These are phyloP conservation scores for Umbelopsis isabellina DNA, from an alignment of 192 early-diverging fungal species.

Conservation along the genomic window DNA sequence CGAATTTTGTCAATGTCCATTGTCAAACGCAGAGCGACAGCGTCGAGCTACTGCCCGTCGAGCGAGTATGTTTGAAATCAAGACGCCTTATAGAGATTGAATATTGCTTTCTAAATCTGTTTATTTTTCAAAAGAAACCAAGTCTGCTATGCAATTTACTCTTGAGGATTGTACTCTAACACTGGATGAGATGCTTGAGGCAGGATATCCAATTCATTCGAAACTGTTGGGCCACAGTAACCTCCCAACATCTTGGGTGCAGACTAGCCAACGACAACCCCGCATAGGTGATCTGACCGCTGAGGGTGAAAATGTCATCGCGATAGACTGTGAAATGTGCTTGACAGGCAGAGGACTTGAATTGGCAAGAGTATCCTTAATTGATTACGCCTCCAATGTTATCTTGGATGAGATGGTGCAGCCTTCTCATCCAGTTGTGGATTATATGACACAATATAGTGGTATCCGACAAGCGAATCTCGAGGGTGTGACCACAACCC, in stretches of 20 bases:
- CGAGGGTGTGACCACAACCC: slow-evolving; percentile 39
- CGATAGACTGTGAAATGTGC: slow-evolving; percentile 65
- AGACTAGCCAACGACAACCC: slow-evolving; percentile 33
- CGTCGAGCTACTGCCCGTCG: slow-evolving; percentile 34
- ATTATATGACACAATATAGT: slow-evolving; percentile 60
- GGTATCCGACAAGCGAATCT: slow-evolving; percentile 55
- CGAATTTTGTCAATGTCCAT: slow-evolving; percentile 43
- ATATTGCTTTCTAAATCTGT: not conserved
- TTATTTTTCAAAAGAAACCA: slow-evolving; percentile 4
- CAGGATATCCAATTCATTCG: slow-evolving; percentile 47
- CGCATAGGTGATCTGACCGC: not conserved
- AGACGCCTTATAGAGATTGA: too few species aligned
- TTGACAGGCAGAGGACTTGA: slow-evolving; percentile 36
- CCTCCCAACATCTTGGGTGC: slow-evolving; percentile 44
- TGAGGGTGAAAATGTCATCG: slow-evolving; percentile 41
- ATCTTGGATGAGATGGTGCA: slow-evolving; percentile 56
- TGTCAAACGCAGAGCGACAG: slow-evolving; percentile 41
- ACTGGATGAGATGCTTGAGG: slow-evolving; percentile 43
- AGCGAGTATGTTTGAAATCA: slow-evolving; percentile 25
- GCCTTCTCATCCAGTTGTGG: slow-evolving; percentile 54
- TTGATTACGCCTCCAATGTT: slow-evolving; percentile 38
- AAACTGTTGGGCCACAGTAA: not conserved
- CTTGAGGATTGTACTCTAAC: slow-evolving; percentile 47
- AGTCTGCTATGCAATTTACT: slow-evolving; percentile 18
- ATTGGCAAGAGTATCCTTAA: slow-evolving; percentile 57